Evolutionary conservation across 495 filamentous ascomycete genomes (phyloP), one percentile per base, ranked within the genome.

Genomic region (Aspergillus incahuasiensis): DNA sequence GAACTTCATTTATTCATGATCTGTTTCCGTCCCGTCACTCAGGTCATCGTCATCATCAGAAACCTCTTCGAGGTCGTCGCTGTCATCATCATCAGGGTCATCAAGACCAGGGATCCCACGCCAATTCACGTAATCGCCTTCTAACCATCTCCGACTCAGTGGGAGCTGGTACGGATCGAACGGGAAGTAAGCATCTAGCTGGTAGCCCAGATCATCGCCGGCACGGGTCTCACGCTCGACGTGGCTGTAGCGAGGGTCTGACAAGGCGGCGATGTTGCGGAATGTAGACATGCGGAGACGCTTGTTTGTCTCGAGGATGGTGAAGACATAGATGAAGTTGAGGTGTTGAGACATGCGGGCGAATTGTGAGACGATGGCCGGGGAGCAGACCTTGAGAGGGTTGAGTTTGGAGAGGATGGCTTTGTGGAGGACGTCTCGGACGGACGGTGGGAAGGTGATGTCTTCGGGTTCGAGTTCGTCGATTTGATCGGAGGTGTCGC

Each of bases 151-250:
- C 67, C 86, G 88, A 61, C 91, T 95, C 47, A 82, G 76, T 0
- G 90, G 92, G 12, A 97, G 77, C 57, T 89, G 84, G 70, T 96
- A 97, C 2, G 94, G 94, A 65, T 99, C 94, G 63, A 99, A 99
- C 1, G 95, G 94, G 68, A 97, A 97, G 68, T 92, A 96, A 0
- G 89, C 88, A 57, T 97, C 92, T 2, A 97, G 79, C 67, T 92
- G 74, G 70, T 82, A 84, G 38, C 85, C 86, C 53, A 91, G 85
- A 38, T 87, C 81, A 46, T 82, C 81, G 50, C 74, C 70, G 41
- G 74, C 52, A 79, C 86, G 62, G 20, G 82, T 80, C 63, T 94
- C 91, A 40, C 90, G 80, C 21, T 79, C 76, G 1, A 76, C 70
- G 20, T 79, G 74, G 49, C 64, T 69, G 54, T 76, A 70, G 44